Base-by-base conservation (phyloP, 768 basidiomycete genomes). In the Xanthoconium purpureum region DNA sequence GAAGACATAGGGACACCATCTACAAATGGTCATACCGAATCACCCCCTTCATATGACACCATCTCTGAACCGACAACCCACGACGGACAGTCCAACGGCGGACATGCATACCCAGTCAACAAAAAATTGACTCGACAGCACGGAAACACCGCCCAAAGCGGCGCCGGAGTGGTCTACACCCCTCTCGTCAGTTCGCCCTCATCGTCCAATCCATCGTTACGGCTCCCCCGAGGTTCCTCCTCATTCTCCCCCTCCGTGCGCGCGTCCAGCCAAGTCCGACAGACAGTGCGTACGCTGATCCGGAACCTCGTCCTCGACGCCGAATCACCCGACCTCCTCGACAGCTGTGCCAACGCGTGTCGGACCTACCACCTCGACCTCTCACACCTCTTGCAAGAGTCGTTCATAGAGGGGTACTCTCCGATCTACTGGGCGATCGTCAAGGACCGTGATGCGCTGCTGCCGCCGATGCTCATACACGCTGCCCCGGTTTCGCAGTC, bases 361-460 rank as follows among this genome's bases (percentile, higher is more conserved):
- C 62, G 66, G 10, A 65, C 76, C 0, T 75, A 84, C 37, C 71
- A 70, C 17, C 59, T 89, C 2, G 77, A 80, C 5, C 72, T 89
- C 37, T 76, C 84, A 0, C 56, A 73, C 0, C 62, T 90, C 10
- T 72, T 90, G 0, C 88, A 88, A 63, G 83, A 88, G 44, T 78
- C 71, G 30, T 82, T 74, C 10, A 82, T 89, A 37, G 88, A 89
- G 61, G 75, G 74, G 0, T 86, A 84, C 62, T 83, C 84, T 0
- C 84, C 86, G 0, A 60, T 90, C 3, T 89, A 89, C 64, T 90
- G 89, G 89, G 84, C 83, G 0, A 82, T 89, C 59, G 71, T 89
- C 24, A 87, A 86, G 54, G 79, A 78, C 3, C 53, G 57, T 5
- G 45, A 65, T 14, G 66, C 73, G 29, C 65, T 80, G 24, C 59